Evolutionary conservation across 169 alveolate species (phyloP), one percentile per base, ranked within the genome.

Genomic region (Eimeria necatrix): DNA sequence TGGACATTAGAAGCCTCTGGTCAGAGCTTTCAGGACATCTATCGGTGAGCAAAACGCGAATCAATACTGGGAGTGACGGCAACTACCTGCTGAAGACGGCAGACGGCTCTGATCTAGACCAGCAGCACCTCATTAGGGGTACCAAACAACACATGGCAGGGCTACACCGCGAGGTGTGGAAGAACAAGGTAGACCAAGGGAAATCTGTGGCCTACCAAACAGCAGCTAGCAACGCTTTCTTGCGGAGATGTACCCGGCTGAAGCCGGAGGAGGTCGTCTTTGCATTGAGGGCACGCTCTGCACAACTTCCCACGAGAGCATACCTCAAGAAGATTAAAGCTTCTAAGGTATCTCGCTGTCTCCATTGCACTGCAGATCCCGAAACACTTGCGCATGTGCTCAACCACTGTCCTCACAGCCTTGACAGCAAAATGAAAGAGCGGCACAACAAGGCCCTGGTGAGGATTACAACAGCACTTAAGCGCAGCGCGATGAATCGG

Each of bases 381-480:
- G 78, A 68, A n/a, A 68, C 48, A 18, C 78, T 68, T 4, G 49
- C 49, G 41, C 78, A 8, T 68, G 74, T 2, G 1, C 74, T 61
- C n/a, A 61, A 61, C 74, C 74, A 3, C 74, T 61, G 78, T 16
- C 78, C 78, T 0, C 78, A 68, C 48, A 18, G 48, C 78, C 41
- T 68, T 4, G 78, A 68, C 46, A 14, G 78, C 48, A 68, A 61
- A 24, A 61, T 61, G 4, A 61, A 61, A 10, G 18, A 4, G 6
- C 5, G 73, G n/a, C 18, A 61, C n/a, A 61, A 61, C 73, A 61
- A 61, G 73, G 73, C 73, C 12, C n/a, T 68, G 78, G 78, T 22
- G 78, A 22, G 78, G 32, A 68, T 22, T n/a, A 68, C 78, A 68
- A n/a, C 48, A 68, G 78, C 78, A 14, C n/a, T 68, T 48, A 68